Evolutionary conservation across 306 rosid species (phyloP).

Genomic region (Adenanthera pavonina): DNA sequence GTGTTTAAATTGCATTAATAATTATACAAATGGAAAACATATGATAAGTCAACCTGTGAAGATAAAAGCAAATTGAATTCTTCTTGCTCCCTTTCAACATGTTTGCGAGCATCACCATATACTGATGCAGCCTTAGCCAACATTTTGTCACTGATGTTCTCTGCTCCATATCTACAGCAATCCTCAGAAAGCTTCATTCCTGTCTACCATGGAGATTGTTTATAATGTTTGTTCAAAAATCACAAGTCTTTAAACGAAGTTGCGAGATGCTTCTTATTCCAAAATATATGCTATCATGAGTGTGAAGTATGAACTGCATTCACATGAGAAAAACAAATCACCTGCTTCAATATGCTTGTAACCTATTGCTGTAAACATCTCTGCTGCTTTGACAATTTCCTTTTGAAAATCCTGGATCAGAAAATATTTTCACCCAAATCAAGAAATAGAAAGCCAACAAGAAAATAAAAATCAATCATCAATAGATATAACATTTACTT

Average conservation of each 20-base stretch:
- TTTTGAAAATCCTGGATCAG: slow-evolving; percentile 88
- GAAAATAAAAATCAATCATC: slow-evolving; percentile 18
- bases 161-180: slow-evolving; percentile 96
- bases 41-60: slow-evolving; percentile 71
- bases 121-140: slow-evolving; percentile 94
- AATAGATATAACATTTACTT: not conserved
- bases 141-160: slow-evolving; percentile 71
- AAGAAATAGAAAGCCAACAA: slow-evolving; percentile 21
- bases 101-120: slow-evolving; percentile 94
- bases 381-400: slow-evolving; percentile 92
- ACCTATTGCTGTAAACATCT: slow-evolving; percentile 79
- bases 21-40: slow-evolving; percentile 29
- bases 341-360: slow-evolving; percentile 95
- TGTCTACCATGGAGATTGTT: slow-evolving; percentile 62
- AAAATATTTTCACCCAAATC: slow-evolving; percentile 30
- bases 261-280: slow-evolving; percentile 22
- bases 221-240: slow-evolving; percentile 33
- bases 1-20: slow-evolving; percentile 31
- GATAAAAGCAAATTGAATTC: slow-evolving; percentile 74
- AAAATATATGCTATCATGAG: not conserved
- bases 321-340: slow-evolving; percentile 43
- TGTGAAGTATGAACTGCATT: slow-evolving; percentile 31
- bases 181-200: slow-evolving; percentile 98
- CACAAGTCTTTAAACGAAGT: slow-evolving; percentile 24
- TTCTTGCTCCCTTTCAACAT: slow-evolving; percentile 96